Base-by-base conservation (phyloP, 441 rosid genomes). In the Gossypium gossypioides region DNA sequence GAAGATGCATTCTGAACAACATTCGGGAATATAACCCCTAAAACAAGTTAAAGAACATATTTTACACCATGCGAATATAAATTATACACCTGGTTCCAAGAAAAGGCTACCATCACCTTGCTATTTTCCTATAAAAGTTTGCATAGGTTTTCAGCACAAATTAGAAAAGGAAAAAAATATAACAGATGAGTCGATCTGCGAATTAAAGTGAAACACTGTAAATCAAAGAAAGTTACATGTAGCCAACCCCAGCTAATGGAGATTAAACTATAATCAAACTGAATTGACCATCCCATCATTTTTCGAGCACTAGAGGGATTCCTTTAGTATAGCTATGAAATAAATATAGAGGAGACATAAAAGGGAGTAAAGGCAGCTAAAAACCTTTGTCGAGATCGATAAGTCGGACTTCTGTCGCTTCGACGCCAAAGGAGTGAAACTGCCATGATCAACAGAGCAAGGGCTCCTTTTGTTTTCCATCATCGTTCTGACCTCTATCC, bases 401-500 rank as follows among this genome's bases (percentile, higher is more conserved):
- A 87, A 77, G 73, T 84, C 89, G 32, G 91, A 78, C 83, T 90
- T 94, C 24, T 88, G 97, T 15, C 96, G 87, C 77, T 94, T 94
- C 58, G 87, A 70, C 46, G 86, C 77, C n/a, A 88, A 84, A 74
- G 87, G 72, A 69, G 82, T 78, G 77, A 88, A 74, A 66, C 74
- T 77, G 64, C 77, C 80, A 57, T 88, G 89, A 64, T 85, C 97
- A 12, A 90, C 78, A 77, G 93, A 78, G 73, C 87, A 94, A 7
- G 90, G 86, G 61, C 85, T 86, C 65, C 85, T 80, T 82, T 94
- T 92, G 81, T 88, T 83, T 83, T 94, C 92, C 85, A 91, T 90
- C 91, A 92, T 87, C 85, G 81, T 87, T 75, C 55, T 65, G 0
- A 71, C 74, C 21, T 78, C 75, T 78, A 82, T 72, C 68, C 77